Base-by-base conservation (phyloP, 768 basidiomycete species). In the Termitomyces sp. region DNA sequence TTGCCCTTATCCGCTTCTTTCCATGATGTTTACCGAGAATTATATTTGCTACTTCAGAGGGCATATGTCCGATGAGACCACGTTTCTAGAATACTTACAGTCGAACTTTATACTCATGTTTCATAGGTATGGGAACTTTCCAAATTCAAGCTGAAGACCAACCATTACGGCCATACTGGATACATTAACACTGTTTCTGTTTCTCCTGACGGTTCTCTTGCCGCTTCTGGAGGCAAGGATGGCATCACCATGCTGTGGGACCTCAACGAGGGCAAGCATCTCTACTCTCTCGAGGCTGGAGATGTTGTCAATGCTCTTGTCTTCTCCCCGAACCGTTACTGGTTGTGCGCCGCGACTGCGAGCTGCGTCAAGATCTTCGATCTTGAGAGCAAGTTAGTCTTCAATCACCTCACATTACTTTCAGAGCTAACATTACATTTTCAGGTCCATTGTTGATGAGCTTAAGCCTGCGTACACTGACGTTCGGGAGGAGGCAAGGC, bases 241-340 rank as follows among this genome's bases (percentile, higher is more conserved):
- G 95, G 95, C 59, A 96, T 98, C 75, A 97, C 95, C 71, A 98
- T 98, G 95, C 88, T 98, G 60, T 99, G 97, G 97, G 97, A 99
- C 72, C 79, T 99, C 67, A 98, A 98, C 77, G 97, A 98, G 81
- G 95, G 94, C 81, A 98, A 98, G 80, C 97, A 98, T 82, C 87
- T 99, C 67, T 99, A 99, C 83, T 98, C 94, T 52, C 88, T 99
- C 57, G 97, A 99, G 74, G 97, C 97, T 46, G 95, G 95, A 58
- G 93, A 99, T 71, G 79, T 94, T 64, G 95, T 99, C 83, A 98
- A 99, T 71, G 94, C 97, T 58, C 90, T 99, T 63, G 97, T 98
- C 71, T 99, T 99, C 84, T 95, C 93, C 15, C 97, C 97, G 58
- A 99, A 99, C 83, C 88, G 96, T 56, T 99, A 99, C 89, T 99